phyloP scores from a whole-genome alignment of 176 grass and related monocot species.

The Bonia amplexicaulis region DNA sequence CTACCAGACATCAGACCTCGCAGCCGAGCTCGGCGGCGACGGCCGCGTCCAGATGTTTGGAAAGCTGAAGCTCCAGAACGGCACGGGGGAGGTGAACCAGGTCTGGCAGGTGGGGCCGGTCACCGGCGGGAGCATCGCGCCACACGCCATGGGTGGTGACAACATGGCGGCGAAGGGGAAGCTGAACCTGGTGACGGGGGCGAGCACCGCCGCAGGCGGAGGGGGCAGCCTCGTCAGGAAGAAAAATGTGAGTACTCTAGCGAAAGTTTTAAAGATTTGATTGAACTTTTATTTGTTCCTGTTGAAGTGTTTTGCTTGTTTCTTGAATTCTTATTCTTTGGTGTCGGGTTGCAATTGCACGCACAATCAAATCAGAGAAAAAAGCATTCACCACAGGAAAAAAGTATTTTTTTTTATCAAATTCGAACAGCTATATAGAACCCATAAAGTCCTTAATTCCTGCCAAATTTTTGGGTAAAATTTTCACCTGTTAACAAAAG shows the following conservation, averaged over 20 bases:
- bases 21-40: slow-evolving; percentile 41
- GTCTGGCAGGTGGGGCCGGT: slow-evolving; percentile 58
- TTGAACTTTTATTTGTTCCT: not conserved
- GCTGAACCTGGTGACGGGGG: slow-evolving; percentile 58
- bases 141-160: not conserved
- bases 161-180: slow-evolving; percentile 43
- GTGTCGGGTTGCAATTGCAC: not conserved
- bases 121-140: not conserved
- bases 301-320: not conserved
- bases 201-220: slow-evolving; percentile 19
- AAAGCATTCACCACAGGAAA: not conserved
- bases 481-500: not conserved
- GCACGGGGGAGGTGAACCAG: slow-evolving; percentile 47
- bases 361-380: not conserved
- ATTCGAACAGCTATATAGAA: not conserved
- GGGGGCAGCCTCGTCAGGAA: slow-evolving; percentile 19
- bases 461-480: not conserved
- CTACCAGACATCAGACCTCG: slow-evolving; percentile 36
- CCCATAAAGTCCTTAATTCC: not conserved
- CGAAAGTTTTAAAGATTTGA: not conserved
- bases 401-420: not conserved
- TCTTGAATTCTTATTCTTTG: not conserved
- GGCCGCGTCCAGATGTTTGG: slow-evolving; percentile 55
- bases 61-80: slow-evolving; percentile 43
- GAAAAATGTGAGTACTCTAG: slow-evolving; percentile 58